Percentiles rank a stretch among this genome's conserved stretches.
phyloP scores from a whole-genome alignment of 495 filamentous ascomycete species.

The Penicillium riverlandense region DNA sequence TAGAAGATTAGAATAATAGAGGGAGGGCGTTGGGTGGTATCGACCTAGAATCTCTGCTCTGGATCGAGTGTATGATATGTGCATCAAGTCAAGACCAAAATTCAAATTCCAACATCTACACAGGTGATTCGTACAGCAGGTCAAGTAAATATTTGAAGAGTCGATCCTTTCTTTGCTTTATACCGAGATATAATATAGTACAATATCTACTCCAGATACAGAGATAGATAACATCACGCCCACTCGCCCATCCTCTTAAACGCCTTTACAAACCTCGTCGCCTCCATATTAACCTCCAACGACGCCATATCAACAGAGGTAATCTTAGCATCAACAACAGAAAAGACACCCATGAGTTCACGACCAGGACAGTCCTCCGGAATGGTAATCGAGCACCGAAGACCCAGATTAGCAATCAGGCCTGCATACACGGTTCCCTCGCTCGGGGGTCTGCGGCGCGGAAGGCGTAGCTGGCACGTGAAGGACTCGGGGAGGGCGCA shows the following conservation, averaged over 20 bases:
- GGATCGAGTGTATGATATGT: no score
- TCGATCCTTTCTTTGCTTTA: no score
- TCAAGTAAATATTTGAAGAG: no score
- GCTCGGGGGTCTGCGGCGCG: slow-evolving; percentile 22
- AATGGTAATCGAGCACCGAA: slow-evolving; percentile 21
- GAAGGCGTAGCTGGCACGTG: slow-evolving; percentile 40
- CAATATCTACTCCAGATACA: neutral
- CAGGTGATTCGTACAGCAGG: no score
- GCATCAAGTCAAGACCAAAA: no score
- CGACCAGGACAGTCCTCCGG: slow-evolving; percentile 20
- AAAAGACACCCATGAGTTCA: slow-evolving; percentile 31
- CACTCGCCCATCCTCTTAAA: slow-evolving; percentile 32
- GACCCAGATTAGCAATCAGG: slow-evolving; percentile 26
- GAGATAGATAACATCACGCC: slow-evolving; percentile 11
- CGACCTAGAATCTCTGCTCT: no score
- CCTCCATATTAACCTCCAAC: slow-evolving; percentile 44
- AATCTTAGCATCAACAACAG: slow-evolving; percentile 54
- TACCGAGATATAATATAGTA: slow-evolving; percentile 8
- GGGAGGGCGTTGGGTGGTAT: no score
- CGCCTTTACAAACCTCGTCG: slow-evolving; percentile 34
- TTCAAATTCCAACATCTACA: no score
- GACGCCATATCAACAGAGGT: slow-evolving; percentile 46
- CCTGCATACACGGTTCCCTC: slow-evolving; percentile 20
- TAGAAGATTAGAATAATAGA: no score
- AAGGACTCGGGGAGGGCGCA: slow-evolving; percentile 57